Conservation (phyloP, 139 green algal species). For the Ettlia oleoabundans region DNA sequence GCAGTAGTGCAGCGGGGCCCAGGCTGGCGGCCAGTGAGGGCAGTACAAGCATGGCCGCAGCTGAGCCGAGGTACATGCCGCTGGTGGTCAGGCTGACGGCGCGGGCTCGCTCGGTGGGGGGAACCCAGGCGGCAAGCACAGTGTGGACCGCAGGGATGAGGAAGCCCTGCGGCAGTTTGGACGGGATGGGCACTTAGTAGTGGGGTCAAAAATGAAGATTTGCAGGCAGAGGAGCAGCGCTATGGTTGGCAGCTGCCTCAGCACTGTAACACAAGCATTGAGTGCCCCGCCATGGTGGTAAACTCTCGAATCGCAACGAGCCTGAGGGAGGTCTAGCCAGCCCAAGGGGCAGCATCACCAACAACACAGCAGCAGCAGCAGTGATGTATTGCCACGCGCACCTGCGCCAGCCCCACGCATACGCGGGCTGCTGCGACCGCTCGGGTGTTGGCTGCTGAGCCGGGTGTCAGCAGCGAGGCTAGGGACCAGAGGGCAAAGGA, state of each 20-base stretch:
- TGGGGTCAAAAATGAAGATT: no score
- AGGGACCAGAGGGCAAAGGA: slow-evolving; percentile 89
- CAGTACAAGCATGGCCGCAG: slow-evolving; percentile 87
- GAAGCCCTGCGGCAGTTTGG: slow-evolving; percentile 65
- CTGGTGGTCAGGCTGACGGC: slow-evolving; percentile 93
- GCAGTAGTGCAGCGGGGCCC: slow-evolving; percentile 72
- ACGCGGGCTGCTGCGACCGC: slow-evolving; percentile 65
- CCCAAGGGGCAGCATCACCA: no score
- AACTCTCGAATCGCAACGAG: no score
- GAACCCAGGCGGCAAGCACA: slow-evolving; percentile 79
- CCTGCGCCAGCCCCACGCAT: slow-evolving; percentile 84
- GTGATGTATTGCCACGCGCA: not conserved
- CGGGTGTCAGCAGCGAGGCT: slow-evolving; percentile 81
- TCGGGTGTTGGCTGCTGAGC: not conserved
- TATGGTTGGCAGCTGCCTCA: no score
- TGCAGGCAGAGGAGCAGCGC: not conserved
- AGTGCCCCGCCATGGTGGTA: no score
- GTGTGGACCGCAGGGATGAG: slow-evolving; percentile 94
- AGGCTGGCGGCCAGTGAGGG: slow-evolving; percentile 66
- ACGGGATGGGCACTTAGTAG: no score
- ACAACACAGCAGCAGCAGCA: no score
- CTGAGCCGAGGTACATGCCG: slow-evolving; percentile 98
- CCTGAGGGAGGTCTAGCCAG: no score
- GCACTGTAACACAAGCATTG: not conserved
- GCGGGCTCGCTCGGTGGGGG: slow-evolving; percentile 84